phyloP scores from a whole-genome alignment of 2,329 filamentous ascomycete genomes.

The Sporothrix schenckii region DNA sequence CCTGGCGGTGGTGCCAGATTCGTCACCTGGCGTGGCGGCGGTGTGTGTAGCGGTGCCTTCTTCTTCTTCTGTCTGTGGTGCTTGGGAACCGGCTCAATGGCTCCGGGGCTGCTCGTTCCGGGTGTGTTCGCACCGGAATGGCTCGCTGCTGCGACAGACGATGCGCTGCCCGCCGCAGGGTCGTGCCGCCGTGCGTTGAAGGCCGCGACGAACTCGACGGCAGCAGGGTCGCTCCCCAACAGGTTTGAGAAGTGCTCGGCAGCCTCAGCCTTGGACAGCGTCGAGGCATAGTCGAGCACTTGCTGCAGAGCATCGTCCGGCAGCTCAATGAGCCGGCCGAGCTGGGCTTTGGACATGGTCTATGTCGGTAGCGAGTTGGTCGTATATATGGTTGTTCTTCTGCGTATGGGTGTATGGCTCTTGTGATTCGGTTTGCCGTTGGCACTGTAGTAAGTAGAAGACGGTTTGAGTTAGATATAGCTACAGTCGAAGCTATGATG shows the following conservation, averaged over 20 bases:
- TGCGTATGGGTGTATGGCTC: too few relatives aligned
- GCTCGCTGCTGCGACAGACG: constrained; percentile 23
- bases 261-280: constrained; percentile 74
- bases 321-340: constrained; percentile 78
- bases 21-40: constrained; percentile 64
- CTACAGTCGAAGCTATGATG: neutral
- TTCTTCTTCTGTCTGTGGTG: constrained; percentile 52
- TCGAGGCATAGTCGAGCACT: constrained; percentile 77
- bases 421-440: neutral
- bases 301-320: constrained; percentile 84
- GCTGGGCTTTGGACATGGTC: constrained; percentile 63
- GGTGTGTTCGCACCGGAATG: neutral
- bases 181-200: constrained; percentile 71
- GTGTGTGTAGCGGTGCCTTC: constrained; percentile 67
- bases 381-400: neutral
- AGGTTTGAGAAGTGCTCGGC: constrained; percentile 85
- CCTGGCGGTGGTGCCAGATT: constrained; percentile 67
- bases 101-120: neutral
- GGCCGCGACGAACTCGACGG: constrained; percentile 74
- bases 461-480: neutral
- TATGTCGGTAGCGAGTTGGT: neutral
- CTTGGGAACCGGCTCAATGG: constrained; percentile 53
- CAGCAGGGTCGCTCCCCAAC: constrained; percentile 79
- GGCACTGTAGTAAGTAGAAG: neutral
- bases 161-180: constrained; percentile 39